Conservation (phyloP, 176 grass and related monocot genomes). For the Oropetium thomaeum region DNA sequence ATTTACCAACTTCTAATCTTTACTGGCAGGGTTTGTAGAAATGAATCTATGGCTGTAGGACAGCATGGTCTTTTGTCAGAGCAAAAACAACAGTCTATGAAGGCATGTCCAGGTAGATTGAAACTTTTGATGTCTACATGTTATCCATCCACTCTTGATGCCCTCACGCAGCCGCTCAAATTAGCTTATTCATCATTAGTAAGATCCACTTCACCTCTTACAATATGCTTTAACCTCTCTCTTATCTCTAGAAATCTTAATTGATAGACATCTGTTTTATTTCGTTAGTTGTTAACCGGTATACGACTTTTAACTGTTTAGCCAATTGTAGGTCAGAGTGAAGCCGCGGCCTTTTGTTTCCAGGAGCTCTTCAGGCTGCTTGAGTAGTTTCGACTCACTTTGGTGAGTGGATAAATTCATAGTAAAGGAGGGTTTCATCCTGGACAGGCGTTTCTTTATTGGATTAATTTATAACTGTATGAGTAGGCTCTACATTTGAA, state of each 20-base stretch:
- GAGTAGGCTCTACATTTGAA: neutral
- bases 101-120: neutral
- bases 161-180: neutral
- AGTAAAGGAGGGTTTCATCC: neutral
- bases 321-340: neutral
- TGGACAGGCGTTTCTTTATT: neutral
- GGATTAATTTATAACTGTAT: neutral
- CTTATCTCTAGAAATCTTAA: neutral
- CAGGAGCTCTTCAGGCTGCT: neutral
- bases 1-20: conserved; percentile 4
- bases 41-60: neutral
- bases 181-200: neutral
- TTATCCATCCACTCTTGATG: conserved; percentile 11
- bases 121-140: neutral
- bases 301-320: too few relatives aligned
- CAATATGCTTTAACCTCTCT: neutral
- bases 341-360: neutral
- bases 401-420: neutral
- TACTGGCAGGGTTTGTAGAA: conserved; percentile 17
- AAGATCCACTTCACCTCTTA: neutral
- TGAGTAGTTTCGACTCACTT: neutral
- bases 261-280: neutral
- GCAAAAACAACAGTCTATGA: neutral
- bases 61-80: neutral
- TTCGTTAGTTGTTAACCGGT: neutral